Conservation (phyloP, 768 basidiomycete genomes). For the Kwoniella bestiolae region DNA sequence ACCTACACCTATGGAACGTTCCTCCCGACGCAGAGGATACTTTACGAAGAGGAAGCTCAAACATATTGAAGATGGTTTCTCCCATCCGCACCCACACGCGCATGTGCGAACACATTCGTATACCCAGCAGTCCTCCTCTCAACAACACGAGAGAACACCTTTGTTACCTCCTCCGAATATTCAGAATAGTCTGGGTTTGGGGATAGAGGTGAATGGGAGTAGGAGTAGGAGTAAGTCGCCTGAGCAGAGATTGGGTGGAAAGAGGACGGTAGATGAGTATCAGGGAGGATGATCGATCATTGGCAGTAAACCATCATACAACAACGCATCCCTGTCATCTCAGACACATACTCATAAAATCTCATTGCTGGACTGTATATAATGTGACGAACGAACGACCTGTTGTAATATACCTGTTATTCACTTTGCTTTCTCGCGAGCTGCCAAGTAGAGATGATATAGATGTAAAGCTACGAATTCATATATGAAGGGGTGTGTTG, state of each 20-base stretch:
- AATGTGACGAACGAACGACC: background rate
- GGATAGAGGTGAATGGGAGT: slow-evolving; percentile 11
- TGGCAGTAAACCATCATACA: background rate
- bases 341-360: background rate
- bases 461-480: no score
- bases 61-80: slow-evolving; percentile 36
- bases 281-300: background rate
- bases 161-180: background rate
- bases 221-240: slow-evolving; percentile 6
- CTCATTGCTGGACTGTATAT: background rate
- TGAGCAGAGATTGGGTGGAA: background rate
- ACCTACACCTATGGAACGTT: slow-evolving; percentile 7
- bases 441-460: no score
- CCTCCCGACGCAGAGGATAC: slow-evolving; percentile 10
- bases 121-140: background rate
- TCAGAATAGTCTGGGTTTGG: slow-evolving; percentile 1
- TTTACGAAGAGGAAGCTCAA: slow-evolving; percentile 23
- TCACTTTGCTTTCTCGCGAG: no score
- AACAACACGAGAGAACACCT: background rate
- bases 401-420: background rate
- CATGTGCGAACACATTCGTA: slow-evolving; percentile 3
- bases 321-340: background rate
- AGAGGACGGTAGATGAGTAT: background rate
- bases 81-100: slow-evolving; percentile 3
- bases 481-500: no score